Evolutionary conservation across 108 stramenopile species (phyloP).

Genomic region (Phaeodactylum tricornutum): DNA sequence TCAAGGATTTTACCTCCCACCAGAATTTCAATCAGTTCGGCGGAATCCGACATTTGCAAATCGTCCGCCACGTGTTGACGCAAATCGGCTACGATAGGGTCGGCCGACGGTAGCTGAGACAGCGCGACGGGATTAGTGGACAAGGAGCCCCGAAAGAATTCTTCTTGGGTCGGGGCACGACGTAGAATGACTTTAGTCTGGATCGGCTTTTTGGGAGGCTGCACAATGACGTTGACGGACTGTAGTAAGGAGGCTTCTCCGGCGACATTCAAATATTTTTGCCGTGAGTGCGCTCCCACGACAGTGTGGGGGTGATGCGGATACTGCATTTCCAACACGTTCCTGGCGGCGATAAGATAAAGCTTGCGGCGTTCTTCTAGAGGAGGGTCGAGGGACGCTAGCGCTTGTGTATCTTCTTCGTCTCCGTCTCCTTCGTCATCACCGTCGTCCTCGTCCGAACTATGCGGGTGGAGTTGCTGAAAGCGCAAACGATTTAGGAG

Average conservation of each 20-base stretch:
- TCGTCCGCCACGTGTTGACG: conserved; percentile 70
- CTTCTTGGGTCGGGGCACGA: conserved; percentile 80
- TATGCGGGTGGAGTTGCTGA: conserved; percentile 8
- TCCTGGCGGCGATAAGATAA: conserved; percentile 47
- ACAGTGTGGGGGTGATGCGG: conserved; percentile 3
- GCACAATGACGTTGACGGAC: conserved; percentile 49
- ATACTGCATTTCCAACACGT: conserved; percentile 40
- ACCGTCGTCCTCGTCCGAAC: conserved; percentile 25
- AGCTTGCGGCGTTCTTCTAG: conserved; percentile 35
- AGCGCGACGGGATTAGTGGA: conserved; percentile 64
- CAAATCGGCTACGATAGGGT: conserved; percentile 58
- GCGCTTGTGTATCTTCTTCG: conserved; percentile 14
- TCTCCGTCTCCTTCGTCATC: conserved; percentile 23
- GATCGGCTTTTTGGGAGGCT: conserved; percentile 70
- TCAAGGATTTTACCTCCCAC: conserved; percentile 80
- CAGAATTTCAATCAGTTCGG: conserved; percentile 66
- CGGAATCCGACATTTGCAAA: conserved; percentile 75
- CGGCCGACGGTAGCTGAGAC: conserved; percentile 22
- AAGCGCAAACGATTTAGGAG: background rate
- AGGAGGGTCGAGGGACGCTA: conserved; percentile 3
- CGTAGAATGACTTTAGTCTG: conserved; percentile 71
- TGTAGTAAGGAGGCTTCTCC: conserved; percentile 45
- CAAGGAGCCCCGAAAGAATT: conserved; percentile 72
- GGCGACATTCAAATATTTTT: conserved; percentile 19
- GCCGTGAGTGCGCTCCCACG: background rate